Evolutionary conservation across 2,329 filamentous ascomycete species (phyloP).

Genomic region (Sporothrix globosa): DNA sequence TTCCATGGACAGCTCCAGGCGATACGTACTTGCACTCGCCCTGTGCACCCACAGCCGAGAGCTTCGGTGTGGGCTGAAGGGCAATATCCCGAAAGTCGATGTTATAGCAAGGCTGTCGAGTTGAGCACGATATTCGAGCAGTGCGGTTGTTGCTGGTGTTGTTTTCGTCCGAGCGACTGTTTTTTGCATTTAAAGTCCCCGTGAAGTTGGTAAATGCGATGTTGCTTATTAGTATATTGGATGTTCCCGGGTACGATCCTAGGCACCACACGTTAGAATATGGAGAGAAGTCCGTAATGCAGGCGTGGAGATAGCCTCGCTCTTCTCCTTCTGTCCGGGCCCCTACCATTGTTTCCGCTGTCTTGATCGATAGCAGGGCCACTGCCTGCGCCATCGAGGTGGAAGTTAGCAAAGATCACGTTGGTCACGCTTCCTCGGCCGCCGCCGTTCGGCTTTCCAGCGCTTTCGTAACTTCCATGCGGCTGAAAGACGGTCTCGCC

Average conservation of each 20-base stretch:
- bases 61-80: constrained; percentile 36
- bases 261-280: not conserved
- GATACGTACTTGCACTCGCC: constrained; percentile 41
- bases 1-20: constrained; percentile 40
- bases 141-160: constrained; percentile 43
- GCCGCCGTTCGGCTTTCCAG: constrained; percentile 51
- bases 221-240: constrained; percentile 54
- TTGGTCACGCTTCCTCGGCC: constrained; percentile 57
- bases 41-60: constrained; percentile 36
- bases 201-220: constrained; percentile 57
- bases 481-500: constrained; percentile 52
- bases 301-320: not conserved
- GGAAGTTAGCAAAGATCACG: constrained; percentile 56
- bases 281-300: not conserved
- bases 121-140: constrained; percentile 52
- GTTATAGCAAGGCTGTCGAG: constrained; percentile 54
- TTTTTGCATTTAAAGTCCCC: constrained; percentile 46
- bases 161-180: constrained; percentile 31
- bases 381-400: constrained; percentile 50
- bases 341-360: constrained; percentile 50
- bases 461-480: constrained; percentile 51
- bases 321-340: not conserved
- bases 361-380: constrained; percentile 53
- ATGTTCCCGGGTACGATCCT: constrained; percentile 51
- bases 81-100: constrained; percentile 46